phyloP scores from a whole-genome alignment of 768 basidiomycete genomes.

The Tephrocybe sp. region DNA sequence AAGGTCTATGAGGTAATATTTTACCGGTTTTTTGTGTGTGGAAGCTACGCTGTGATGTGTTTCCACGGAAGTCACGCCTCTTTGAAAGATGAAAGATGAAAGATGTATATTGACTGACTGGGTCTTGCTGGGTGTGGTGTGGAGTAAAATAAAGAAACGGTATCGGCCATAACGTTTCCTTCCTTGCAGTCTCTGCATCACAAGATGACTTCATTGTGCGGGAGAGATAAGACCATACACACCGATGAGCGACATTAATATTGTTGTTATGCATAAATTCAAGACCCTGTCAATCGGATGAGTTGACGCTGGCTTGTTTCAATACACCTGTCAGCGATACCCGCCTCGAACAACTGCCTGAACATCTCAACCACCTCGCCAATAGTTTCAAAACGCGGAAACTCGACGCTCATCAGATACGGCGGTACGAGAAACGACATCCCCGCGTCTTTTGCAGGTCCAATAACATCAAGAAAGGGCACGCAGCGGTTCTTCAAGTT shows the following conservation, averaged over 20 bases:
- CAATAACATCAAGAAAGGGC: constrained; percentile 21
- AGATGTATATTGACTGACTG: constrained; percentile 4
- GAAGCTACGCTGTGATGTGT: constrained; percentile 2
- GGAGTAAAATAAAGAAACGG: constrained; percentile 18
- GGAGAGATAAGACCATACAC: too few relatives aligned
- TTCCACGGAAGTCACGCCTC: constrained; percentile 7
- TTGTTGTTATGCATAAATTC: constrained; percentile 33
- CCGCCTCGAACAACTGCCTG: constrained; percentile 29
- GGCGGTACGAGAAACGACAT: constrained; percentile 23
- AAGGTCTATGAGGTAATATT: constrained; percentile 23
- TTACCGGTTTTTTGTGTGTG: constrained; percentile 16
- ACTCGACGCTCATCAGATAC: constrained; percentile 13
- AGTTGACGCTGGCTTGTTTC: not conserved
- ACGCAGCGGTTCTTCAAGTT: constrained; percentile 31
- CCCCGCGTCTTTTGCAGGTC: constrained; percentile 13
- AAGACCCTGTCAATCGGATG: constrained; percentile 22
- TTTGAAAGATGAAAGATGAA: not conserved
- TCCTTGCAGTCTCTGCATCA: too few relatives aligned
- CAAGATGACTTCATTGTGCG: too few relatives aligned
- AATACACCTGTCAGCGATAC: constrained; percentile 19
- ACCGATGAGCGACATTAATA: too few relatives aligned
- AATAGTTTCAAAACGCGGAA: constrained; percentile 22
- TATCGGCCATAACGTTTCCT: too few relatives aligned
- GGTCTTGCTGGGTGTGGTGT: constrained; percentile 12
- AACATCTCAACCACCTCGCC: constrained; percentile 32